A percentile compares a stretch with the other conserved stretches of the same genome.
These are phyloP conservation scores for Ascochyta clinopodiicola DNA, from an alignment of 2,329 filamentous ascomycete species.

Conservation along the genomic window DNA sequence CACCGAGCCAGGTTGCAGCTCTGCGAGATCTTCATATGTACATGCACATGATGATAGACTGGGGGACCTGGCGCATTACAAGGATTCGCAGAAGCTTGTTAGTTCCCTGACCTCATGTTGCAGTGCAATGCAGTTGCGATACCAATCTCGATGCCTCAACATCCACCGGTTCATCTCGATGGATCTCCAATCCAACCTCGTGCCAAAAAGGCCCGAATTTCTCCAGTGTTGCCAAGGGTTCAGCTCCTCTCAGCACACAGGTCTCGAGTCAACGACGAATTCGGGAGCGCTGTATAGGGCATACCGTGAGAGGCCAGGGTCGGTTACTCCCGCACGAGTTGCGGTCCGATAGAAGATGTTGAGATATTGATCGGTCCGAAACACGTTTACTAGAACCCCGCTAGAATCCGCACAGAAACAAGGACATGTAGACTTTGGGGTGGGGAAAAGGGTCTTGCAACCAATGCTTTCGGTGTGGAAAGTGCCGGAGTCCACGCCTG, in stretches of 20 bases:
- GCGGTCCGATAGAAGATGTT: constrained; percentile 12
- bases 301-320: not conserved
- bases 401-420: constrained; percentile 12
- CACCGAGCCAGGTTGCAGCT: not conserved
- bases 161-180: constrained; percentile 5
- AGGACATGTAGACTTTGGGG: not conserved
- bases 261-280: not conserved
- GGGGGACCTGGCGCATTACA: not conserved
- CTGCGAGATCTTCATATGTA: constrained; percentile 1
- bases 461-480: not conserved
- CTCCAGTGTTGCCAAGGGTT: not conserved
- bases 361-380: constrained; percentile 13
- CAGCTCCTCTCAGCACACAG: constrained; percentile 3
- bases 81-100: not conserved
- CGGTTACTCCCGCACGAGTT: constrained; percentile 13
- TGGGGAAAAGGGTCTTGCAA: constrained; percentile 9
- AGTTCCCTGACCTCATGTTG: not conserved
- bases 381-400: constrained; percentile 11
- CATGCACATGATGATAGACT: not conserved
- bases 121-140: not conserved
- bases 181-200: constrained; percentile 1
- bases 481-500: not conserved
- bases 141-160: not conserved
- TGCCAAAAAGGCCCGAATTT: constrained; percentile 8
- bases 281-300: not conserved